phyloP scores from a whole-genome alignment of 148 eudicot species.

The Talinum fruticosum region DNA sequence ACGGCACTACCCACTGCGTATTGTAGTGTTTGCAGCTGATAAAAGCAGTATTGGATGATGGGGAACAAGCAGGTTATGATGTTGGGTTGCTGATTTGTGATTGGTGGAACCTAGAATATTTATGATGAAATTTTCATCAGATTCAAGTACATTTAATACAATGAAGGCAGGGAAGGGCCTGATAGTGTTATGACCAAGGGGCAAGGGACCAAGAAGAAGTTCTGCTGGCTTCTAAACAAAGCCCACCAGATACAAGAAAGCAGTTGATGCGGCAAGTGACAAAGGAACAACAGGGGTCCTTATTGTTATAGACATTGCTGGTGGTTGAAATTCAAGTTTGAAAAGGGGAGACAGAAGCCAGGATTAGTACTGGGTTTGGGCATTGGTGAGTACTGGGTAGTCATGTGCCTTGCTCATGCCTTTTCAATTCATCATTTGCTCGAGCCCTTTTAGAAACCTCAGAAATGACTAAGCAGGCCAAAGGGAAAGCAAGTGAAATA shows the following conservation, averaged over 20 bases:
- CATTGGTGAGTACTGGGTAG: neutral
- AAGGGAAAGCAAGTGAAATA: neutral
- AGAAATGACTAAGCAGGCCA: neutral
- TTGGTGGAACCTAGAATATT: no score
- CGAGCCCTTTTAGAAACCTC: neutral
- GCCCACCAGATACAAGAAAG: no score
- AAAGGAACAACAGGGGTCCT: neutral
- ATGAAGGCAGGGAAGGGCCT: no score
- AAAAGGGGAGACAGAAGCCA: neutral
- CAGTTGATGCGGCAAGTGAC: neutral
- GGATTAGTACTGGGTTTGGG: no score
- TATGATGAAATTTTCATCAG: neutral
- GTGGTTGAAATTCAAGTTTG: neutral
- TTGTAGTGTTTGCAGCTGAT: neutral
- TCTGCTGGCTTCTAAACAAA: no score
- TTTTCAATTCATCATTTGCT: neutral
- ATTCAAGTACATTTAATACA: no score
- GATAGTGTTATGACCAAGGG: no score
- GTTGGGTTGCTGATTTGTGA: neutral
- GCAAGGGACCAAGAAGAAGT: no score
- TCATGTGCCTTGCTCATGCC: neutral
- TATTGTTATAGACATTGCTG: neutral
- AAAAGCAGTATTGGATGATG: no score
- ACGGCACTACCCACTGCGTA: neutral
- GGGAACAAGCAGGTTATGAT: no score